phyloP scores from a whole-genome alignment of 768 basidiomycete genomes.

The Phanerochaete sordida region DNA sequence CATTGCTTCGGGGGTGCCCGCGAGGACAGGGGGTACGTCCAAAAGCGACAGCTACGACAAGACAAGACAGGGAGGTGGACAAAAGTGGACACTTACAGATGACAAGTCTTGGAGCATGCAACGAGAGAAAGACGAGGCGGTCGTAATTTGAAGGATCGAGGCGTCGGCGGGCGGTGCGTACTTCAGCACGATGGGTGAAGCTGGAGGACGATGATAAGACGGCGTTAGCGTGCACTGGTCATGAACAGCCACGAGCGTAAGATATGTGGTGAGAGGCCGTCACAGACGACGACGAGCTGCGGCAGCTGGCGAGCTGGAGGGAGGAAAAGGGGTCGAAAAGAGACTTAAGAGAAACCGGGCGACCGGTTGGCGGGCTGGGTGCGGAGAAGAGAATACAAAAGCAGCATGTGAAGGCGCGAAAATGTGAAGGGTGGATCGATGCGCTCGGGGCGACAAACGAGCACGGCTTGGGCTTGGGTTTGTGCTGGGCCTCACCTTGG shows the following conservation, averaged over 20 bases:
- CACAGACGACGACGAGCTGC: slow-evolving; percentile 19
- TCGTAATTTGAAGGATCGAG: slow-evolving; percentile 2
- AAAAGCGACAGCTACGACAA: slow-evolving; percentile 2
- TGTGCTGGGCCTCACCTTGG: slow-evolving; percentile 11
- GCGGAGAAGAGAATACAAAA: slow-evolving; percentile 14
- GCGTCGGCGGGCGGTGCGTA: slow-evolving; percentile 2
- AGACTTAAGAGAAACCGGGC: slow-evolving; percentile 24
- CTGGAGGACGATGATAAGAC: slow-evolving; percentile 6
- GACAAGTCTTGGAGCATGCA: slow-evolving; percentile 9
- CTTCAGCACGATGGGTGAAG: slow-evolving; percentile 12
- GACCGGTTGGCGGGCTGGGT: slow-evolving; percentile 13
- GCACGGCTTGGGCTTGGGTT: neutral
- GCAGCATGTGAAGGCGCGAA: slow-evolving; percentile 19
- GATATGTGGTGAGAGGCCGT: slow-evolving; percentile 9
- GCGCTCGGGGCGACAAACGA: neutral
- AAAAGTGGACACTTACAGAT: slow-evolving; percentile 11
- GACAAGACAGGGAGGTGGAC: neutral
- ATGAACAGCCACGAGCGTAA: slow-evolving; percentile 15
- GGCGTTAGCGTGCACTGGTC: slow-evolving; percentile 24
- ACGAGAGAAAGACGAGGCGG: slow-evolving; percentile 11
- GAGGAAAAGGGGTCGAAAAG: slow-evolving; percentile 17
- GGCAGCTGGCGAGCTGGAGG: slow-evolving; percentile 17
- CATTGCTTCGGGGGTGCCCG: slow-evolving; percentile 7
- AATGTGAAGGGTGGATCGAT: slow-evolving; percentile 17
- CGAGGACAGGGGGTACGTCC: slow-evolving; percentile 1